Evolutionary conservation across 768 basidiomycete genomes (phyloP), one percentile per base, ranked within the genome.

Genomic region (Lentinula raphanica): DNA sequence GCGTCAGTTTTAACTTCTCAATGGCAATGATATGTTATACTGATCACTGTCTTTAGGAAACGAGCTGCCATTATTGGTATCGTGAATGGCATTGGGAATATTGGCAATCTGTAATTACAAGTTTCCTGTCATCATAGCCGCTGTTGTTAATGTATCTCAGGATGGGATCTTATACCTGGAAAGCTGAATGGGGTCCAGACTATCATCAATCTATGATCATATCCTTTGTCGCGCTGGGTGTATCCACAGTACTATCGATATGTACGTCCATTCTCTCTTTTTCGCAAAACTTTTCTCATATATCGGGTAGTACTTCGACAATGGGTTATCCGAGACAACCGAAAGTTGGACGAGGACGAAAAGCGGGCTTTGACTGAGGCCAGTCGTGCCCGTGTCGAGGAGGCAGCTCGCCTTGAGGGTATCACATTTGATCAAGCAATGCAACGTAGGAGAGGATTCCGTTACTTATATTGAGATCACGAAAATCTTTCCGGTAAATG

Each of bases 121-220:
- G 19, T 72, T 11, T 9, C 23, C 17, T 56, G 3, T 13, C 23
- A 40, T 42, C 8, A 9, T n/a, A 28, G 2, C 27, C 5, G 15
- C 27, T 32, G 46, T 39, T 12, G 15, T 11, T 35, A 27, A n/a
- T 38, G 9, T 49, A 9, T 39, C 49, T 28, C 9, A 86, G 85
- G 3, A 81, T 83, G 62, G 80, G 82, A 2, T 84, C 84, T 0
- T 86, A 79, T 63, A 76, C 79, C 0, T 87, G 86, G 86, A 81
- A 81, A 62, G 64, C 79, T 3, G 65, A 66, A n/a, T 87, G 85
- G 84, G 74, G 82, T 7, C 85, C 86, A 0, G 62, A 76, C 59
- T 87, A 87, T 63, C 84, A 84, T 49, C 84, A 74, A 42, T 83
- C 83, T 0, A 83, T 87, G 82, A 72, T 74, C 39, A 83, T 87